A percentile compares a stretch with the other conserved stretches of the same genome.
Evolutionary conservation across 139 green algal genomes (phyloP).

Genomic region (Chlamydomonas sp.): DNA sequence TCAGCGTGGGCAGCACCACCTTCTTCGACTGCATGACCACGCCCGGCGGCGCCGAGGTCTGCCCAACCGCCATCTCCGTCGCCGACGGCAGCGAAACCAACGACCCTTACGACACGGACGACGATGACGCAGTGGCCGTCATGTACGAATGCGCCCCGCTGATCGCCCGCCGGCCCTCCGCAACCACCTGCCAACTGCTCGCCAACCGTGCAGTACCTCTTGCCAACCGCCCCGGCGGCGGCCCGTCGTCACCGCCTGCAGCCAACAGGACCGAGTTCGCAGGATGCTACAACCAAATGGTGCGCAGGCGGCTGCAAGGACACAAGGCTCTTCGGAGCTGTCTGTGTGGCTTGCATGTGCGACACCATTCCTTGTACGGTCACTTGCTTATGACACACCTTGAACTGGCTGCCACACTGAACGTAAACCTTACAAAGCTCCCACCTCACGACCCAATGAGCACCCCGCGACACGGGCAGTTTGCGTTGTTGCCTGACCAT

Average conservation of each 20-base stretch:
- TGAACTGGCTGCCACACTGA: too few relatives aligned
- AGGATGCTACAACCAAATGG: too few relatives aligned
- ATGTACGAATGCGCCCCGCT: slow-evolving; percentile 17
- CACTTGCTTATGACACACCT: too few relatives aligned
- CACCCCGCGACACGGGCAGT: not conserved
- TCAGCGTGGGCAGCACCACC: not conserved
- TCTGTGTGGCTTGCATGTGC: too few relatives aligned
- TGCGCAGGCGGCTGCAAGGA: too few relatives aligned
- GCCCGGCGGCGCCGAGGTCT: not conserved
- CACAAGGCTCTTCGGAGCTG: too few relatives aligned
- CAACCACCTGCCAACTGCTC: not conserved
- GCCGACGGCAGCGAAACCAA: too few relatives aligned
- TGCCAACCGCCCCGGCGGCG: not conserved
- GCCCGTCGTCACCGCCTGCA: not conserved
- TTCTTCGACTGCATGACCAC: slow-evolving; percentile 28
- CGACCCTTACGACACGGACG: not conserved
- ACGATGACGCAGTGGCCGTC: not conserved
- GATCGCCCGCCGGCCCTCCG: not conserved
- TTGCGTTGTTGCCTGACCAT: not conserved
- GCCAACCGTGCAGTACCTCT: too few relatives aligned
- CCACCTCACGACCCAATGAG: too few relatives aligned
- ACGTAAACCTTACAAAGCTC: too few relatives aligned
- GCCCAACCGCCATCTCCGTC: not conserved
- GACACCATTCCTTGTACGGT: too few relatives aligned
- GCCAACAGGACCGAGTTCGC: too few relatives aligned